Evolutionary conservation across 2,329 filamentous ascomycete species (phyloP).

Genomic region (Graphiopsis chlorocephala): DNA sequence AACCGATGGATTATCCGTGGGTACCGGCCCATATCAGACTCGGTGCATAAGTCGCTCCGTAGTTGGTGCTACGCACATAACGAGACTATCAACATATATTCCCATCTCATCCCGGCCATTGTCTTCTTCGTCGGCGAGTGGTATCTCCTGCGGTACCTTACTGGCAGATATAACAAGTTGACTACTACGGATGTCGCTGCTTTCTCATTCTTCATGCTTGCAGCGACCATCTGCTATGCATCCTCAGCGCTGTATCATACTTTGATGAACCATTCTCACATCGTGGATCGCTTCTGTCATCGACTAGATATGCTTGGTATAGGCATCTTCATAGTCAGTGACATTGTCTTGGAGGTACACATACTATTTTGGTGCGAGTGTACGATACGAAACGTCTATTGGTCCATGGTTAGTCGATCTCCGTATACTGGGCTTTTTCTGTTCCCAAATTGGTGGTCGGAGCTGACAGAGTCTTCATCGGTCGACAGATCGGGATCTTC

Average conservation of each 20-base stretch:
- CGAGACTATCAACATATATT: slow-evolving; percentile 27
- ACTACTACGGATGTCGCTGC: slow-evolving; percentile 25
- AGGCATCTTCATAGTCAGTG: neutral
- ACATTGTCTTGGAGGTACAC: neutral
- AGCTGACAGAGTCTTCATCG: too few relatives aligned
- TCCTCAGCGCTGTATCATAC: slow-evolving; percentile 29
- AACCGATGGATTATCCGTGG: neutral
- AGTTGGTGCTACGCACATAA: slow-evolving; percentile 23
- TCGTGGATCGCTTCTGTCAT: slow-evolving; percentile 24
- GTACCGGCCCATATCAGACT: neutral
- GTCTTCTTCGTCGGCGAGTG: slow-evolving; percentile 19
- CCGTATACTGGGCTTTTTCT: neutral
- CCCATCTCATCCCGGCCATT: slow-evolving; percentile 23
- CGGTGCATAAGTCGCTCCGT: neutral
- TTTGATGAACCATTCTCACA: slow-evolving; percentile 31
- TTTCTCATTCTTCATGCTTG: slow-evolving; percentile 23
- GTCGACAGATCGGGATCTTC: neutral
- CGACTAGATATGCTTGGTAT: slow-evolving; percentile 23
- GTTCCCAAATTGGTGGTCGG: too few relatives aligned
- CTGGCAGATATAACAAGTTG: slow-evolving; percentile 17
- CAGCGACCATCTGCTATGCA: slow-evolving; percentile 21
- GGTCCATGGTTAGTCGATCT: neutral
- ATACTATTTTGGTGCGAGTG: neutral
- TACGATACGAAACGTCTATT: neutral
- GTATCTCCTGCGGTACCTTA: slow-evolving; percentile 22